Percentiles rank a stretch among this genome's conserved stretches.
Evolutionary conservation across 768 basidiomycete genomes (phyloP).

Genomic region (Albatrellus ellisii): DNA sequence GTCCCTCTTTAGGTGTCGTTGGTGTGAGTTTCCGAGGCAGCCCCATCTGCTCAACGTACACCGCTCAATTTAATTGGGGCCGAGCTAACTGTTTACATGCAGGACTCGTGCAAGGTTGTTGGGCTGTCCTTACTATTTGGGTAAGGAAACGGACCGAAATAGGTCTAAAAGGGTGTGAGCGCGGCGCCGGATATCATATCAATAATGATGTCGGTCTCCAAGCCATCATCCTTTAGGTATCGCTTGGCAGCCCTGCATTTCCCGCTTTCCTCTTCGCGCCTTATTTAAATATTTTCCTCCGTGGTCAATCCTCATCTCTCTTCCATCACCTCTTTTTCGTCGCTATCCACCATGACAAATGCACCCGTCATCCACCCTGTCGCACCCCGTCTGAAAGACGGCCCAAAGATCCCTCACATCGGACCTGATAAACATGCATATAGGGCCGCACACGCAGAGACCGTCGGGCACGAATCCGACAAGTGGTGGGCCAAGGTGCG

Average conservation of each 20-base stretch:
- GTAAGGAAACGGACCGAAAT: no score
- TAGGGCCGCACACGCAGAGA: conserved; percentile 46
- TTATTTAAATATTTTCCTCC: conserved; percentile 4
- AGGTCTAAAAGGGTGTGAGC: no score
- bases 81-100: no score
- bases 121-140: no score
- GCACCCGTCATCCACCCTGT: conserved; percentile 46
- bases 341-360: conserved; percentile 16
- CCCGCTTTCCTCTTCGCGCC: background rate
- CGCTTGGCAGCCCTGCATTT: no score
- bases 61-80: no score
- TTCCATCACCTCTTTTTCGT: background rate
- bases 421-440: conserved; percentile 75
- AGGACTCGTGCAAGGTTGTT: no score
- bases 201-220: background rate
- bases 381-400: conserved; percentile 57
- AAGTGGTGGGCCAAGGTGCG: conserved; percentile 78
- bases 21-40: no score
- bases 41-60: no score
- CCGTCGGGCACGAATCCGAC: conserved; percentile 67
- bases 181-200: background rate
- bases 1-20: no score
- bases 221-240: no score
- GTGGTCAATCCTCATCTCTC: background rate
- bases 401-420: conserved; percentile 59